A percentile compares a stretch with the other conserved stretches of the same genome.
phyloP scores from a whole-genome alignment of 2,329 filamentous ascomycete genomes.

The Tolypocladium album region DNA sequence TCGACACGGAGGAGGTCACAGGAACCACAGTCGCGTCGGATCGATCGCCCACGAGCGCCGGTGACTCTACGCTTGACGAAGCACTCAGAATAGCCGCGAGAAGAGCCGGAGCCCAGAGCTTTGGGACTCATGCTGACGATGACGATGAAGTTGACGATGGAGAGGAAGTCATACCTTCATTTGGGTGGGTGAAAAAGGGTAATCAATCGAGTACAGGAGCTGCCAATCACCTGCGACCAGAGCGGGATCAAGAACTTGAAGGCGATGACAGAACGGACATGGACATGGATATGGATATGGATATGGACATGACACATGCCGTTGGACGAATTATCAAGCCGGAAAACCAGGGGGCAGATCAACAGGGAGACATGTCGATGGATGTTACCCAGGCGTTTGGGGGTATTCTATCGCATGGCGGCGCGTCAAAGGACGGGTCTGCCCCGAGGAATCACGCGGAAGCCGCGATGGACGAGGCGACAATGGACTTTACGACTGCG shows the following conservation, averaged over 20 bases:
- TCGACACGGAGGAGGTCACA: slow-evolving; percentile 70
- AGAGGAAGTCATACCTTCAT: slow-evolving; percentile 65
- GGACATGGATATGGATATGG: slow-evolving; percentile 29
- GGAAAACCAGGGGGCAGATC: slow-evolving; percentile 25
- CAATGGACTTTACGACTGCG: slow-evolving; percentile 76
- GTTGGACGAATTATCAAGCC: slow-evolving; percentile 43
- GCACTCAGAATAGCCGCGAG: slow-evolving; percentile 65
- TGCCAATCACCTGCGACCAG: slow-evolving; percentile 27
- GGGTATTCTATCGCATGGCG: slow-evolving; percentile 52
- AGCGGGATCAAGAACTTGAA: slow-evolving; percentile 1
- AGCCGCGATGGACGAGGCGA: slow-evolving; percentile 29
- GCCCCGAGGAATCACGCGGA: slow-evolving; percentile 15
- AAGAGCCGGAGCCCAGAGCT: slow-evolving; percentile 61
- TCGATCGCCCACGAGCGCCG: slow-evolving; percentile 47
- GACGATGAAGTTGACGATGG: slow-evolving; percentile 39
- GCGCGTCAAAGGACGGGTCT: slow-evolving; percentile 1
- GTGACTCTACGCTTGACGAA: slow-evolving; percentile 63
- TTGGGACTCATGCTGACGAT: slow-evolving; percentile 32
- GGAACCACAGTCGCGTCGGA: slow-evolving; percentile 55
- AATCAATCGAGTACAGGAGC: slow-evolving; percentile 20
- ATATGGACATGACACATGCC: slow-evolving; percentile 40
- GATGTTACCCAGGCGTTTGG: slow-evolving; percentile 81
- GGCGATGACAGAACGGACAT: slow-evolving; percentile 21
- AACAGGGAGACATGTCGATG: slow-evolving; percentile 73
- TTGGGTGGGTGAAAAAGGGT: slow-evolving; percentile 59